These are phyloP conservation scores for Flaveria bidentis DNA, from an alignment of 129 eudicot genomes.

Conservation along the genomic window DNA sequence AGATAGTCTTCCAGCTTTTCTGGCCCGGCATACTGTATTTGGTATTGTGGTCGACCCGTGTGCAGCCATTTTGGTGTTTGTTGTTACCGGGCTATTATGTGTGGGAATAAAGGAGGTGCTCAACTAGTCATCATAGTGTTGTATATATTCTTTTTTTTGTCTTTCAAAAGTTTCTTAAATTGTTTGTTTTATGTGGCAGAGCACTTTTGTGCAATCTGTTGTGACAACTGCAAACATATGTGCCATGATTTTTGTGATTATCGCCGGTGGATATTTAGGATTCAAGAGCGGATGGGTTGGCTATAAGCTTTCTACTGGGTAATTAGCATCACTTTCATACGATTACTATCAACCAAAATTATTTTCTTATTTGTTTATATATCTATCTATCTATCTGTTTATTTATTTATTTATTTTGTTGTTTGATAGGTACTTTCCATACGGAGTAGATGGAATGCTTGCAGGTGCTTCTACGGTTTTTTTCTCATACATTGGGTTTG, in stretches of 20 bases:
- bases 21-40: constrained; percentile 78
- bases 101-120: constrained; percentile 94
- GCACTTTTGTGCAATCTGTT: constrained; percentile 74
- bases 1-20: constrained; percentile 72
- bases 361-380: background rate
- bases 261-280: constrained; percentile 91
- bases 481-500: constrained; percentile 94
- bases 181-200: constrained; percentile 51
- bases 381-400: background rate
- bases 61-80: constrained; percentile 78
- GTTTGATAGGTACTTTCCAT: constrained; percentile 71
- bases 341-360: constrained; percentile 9
- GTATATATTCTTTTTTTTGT: background rate
- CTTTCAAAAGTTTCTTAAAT: background rate
- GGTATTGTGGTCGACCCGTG: constrained; percentile 84
- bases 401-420: background rate
- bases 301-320: constrained; percentile 81
- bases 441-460: constrained; percentile 92
- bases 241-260: constrained; percentile 77
- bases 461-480: constrained; percentile 98
- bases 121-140: constrained; percentile 9
- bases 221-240: constrained; percentile 74
- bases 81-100: constrained; percentile 83
- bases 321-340: constrained; percentile 18
- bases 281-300: constrained; percentile 94